A percentile compares a stretch with the other conserved stretches of the same genome.
These are phyloP conservation scores for Articulospora tetracladia DNA, from an alignment of 495 filamentous ascomycete species.

Conservation along the genomic window DNA sequence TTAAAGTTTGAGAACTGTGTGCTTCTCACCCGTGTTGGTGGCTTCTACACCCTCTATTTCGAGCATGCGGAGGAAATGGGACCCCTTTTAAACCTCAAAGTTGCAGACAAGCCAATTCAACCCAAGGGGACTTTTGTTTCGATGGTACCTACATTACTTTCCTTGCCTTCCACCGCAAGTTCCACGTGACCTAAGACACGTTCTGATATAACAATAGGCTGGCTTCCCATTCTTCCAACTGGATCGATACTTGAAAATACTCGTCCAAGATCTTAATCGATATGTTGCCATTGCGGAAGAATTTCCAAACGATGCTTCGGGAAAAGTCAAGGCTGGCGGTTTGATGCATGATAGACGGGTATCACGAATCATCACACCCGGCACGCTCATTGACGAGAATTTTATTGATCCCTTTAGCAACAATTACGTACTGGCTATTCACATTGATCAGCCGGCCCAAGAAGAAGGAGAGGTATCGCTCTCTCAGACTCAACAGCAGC, in stretches of 20 bases:
- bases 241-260: constrained; percentile 83
- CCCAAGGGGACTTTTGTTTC: constrained; percentile 60
- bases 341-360: constrained; percentile 81
- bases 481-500: background rate
- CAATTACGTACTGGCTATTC: constrained; percentile 82
- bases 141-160: constrained; percentile 53
- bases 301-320: constrained; percentile 64
- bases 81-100: constrained; percentile 82
- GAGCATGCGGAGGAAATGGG: constrained; percentile 87
- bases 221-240: constrained; percentile 93
- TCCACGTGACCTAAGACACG: background rate
- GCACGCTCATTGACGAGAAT: constrained; percentile 94
- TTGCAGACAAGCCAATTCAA: constrained; percentile 72
- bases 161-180: constrained; percentile 6
- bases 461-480: background rate
- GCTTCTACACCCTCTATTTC: constrained; percentile 97
- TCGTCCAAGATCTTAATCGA: constrained; percentile 85
- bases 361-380: constrained; percentile 84
- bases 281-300: constrained; percentile 95
- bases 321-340: constrained; percentile 66
- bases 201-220: constrained; percentile 41
- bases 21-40: constrained; percentile 82
- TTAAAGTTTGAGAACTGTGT: constrained; percentile 84
- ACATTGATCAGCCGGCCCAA: constrained; percentile 29
- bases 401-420: constrained; percentile 92